Evolutionary conservation across 148 eudicot genomes (phyloP).

Genomic region (Vaccinium corymbosum): DNA sequence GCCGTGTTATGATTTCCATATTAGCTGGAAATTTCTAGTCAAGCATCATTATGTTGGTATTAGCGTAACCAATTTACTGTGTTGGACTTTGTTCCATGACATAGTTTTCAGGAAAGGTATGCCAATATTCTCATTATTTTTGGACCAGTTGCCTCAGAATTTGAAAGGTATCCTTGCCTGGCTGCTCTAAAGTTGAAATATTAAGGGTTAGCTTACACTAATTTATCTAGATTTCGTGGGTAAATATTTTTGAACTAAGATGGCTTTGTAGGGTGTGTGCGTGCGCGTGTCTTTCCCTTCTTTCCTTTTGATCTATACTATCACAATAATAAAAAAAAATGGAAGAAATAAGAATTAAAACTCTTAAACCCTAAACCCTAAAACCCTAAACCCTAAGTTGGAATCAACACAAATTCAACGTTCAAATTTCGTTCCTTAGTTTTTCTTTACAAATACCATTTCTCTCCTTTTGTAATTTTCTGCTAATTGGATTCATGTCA

Average conservation of each 20-base stretch:
- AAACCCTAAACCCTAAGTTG: not conserved
- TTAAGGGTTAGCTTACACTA: not conserved
- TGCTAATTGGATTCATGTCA: not conserved
- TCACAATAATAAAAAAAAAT: not conserved
- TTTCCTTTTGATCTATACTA: not conserved
- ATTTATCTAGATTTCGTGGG: not conserved
- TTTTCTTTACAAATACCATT: not conserved
- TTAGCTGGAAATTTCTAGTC: not conserved
- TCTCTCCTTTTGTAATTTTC: not conserved
- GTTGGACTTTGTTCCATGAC: constrained; percentile 7
- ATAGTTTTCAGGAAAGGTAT: constrained; percentile 1
- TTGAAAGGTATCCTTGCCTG: not conserved
- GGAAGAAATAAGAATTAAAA: not conserved
- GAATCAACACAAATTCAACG: not conserved
- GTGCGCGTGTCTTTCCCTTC: not conserved
- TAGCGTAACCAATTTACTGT: not conserved
- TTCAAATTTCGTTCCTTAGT: not conserved
- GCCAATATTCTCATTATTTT: not conserved
- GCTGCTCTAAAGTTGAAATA: not conserved
- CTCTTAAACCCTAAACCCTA: not conserved
- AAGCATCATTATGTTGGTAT: not conserved
- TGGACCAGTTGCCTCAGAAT: not conserved
- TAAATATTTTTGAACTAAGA: not conserved
- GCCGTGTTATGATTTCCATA: not conserved
- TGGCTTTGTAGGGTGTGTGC: not conserved